phyloP scores from a whole-genome alignment of 1,284 basidiomycete species.

The Veloporphyrellus conicus region DNA sequence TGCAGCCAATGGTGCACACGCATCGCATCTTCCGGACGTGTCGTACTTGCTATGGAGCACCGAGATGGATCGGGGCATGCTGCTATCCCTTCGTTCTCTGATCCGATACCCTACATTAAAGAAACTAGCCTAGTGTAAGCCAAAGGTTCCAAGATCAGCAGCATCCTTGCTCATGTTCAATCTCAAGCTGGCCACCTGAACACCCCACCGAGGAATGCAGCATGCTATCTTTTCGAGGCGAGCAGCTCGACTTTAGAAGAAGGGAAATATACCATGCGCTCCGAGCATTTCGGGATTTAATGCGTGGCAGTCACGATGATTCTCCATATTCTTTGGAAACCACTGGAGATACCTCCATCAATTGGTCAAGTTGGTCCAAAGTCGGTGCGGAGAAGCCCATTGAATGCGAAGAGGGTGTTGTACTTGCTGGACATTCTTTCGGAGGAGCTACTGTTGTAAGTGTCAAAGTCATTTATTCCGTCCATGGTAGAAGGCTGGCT shows the following conservation, averaged over 20 bases:
- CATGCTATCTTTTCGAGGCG: slow-evolving; percentile 47
- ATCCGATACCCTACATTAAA: slow-evolving; percentile 41
- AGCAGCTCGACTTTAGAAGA: slow-evolving; percentile 64
- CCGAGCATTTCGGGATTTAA: slow-evolving; percentile 39
- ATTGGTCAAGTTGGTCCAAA: slow-evolving; percentile 43
- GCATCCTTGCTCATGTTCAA: background rate
- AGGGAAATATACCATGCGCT: slow-evolving; percentile 64
- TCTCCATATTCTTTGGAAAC: slow-evolving; percentile 29
- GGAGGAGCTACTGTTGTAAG: slow-evolving; percentile 70
- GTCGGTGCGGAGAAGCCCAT: slow-evolving; percentile 35
- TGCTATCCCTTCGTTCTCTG: slow-evolving; percentile 35
- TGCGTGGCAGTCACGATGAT: slow-evolving; percentile 31
- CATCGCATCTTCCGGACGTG: slow-evolving; percentile 68
- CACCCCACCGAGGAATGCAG: slow-evolving; percentile 22
- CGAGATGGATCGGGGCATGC: slow-evolving; percentile 67
- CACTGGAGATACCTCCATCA: slow-evolving; percentile 36
- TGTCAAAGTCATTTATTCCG: slow-evolving; percentile 15
- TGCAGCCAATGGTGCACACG: slow-evolving; percentile 63
- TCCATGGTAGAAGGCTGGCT: background rate
- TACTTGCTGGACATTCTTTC: slow-evolving; percentile 71
- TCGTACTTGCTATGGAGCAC: slow-evolving; percentile 76
- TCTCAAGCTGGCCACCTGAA: slow-evolving; percentile 27
- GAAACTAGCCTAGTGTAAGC: slow-evolving; percentile 51
- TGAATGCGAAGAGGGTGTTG: slow-evolving; percentile 42
- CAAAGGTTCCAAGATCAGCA: background rate